Evolutionary conservation across 768 basidiomycete genomes (phyloP), one percentile per base, ranked within the genome.

Genomic region (Cyclocybe cylindracea): DNA sequence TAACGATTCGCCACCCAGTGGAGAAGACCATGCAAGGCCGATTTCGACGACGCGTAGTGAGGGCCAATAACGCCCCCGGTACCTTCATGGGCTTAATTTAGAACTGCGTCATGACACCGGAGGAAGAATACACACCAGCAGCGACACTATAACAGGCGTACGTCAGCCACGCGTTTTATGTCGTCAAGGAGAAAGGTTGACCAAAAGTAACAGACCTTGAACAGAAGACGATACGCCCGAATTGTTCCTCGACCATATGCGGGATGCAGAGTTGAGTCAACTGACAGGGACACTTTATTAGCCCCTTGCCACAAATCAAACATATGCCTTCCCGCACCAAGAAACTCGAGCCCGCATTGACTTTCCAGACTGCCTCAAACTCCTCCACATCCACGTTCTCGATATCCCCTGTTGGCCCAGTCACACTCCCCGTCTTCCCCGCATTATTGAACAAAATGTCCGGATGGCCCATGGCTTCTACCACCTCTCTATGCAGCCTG

Each of bases 1-100:
- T 82, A 78, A 35, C 78, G 66, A 43, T 63, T 65, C 6, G 80
- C 75, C n/a, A 81, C 63, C 81, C 81, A 82, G 54, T 81, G 81
- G 35, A 81, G 63, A 5, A 82, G 66, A 0, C 81, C 81, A 53
- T 82, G 79, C 53, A 81, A 56, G 2, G 79, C 81, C 2, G 79
- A 74, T 53, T 83, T 83, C 0, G 80, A 80, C 0, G 78, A 80
- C 5, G 81, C 78, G 48, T 83, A 82, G 50, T 83, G 81, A 0
- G 81, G 80, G 0, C 81, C 81, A 39, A 83, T 68, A 1, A 82
- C 76, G 1, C 81, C 81, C 10, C 80, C 81, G 19, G 72, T 78
- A 2, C 75, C 78, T 66, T 35, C 1, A 19, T 35, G 8, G 9
- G 6, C 18, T 44, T 2, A n/a, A 37, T 8, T n/a, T 48, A 37